Base-by-base conservation (phyloP, 768 basidiomycete genomes). In the Suillus fuscotomentosus region DNA sequence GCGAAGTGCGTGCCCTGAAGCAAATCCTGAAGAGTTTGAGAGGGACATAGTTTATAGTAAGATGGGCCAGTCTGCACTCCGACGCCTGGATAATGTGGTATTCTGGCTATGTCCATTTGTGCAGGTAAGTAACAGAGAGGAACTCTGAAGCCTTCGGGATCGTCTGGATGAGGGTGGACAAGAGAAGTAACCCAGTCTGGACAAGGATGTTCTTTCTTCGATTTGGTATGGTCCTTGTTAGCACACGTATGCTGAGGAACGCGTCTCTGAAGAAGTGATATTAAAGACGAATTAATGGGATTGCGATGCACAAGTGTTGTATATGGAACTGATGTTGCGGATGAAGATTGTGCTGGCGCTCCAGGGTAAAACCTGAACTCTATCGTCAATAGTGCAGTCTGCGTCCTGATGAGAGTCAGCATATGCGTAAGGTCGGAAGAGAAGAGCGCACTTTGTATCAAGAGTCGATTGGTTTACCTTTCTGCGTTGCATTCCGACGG, bases 391-490 rank as follows among this genome's bases (percentile, higher is more conserved):
- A 88, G 77, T 17, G 86, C 84, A 14, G 83, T 85, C 72, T 85
- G 84, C n/a, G 81, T 86, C 77, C 94, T 95, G 74, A 53, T 63
- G 7, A 47, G 62, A 34, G 48, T 78, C 47, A 72, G 66, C 39
- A 24, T 39, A 55, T 36, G 10, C 39, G 47, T 67, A 66, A 34
- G 55, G 66, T 45, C 5, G 22, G 53, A 60, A 74, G 60, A 60
- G 62, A 56, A 50, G 48, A 39, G 79, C 86, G 68, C 76, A 97
- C 95, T 84, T 93, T 74, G 80, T 78, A 78, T 95, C 90, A 87
- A 91, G 95, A 27, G 80, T 83, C 8, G 94, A 95, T 73, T 94
- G 91, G 73, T 96, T 97, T 62, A 82, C 68, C 68, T 82, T 89
- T 64, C 88, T 80, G 65, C 86, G 81, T 67, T 90, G 88, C 95